These are phyloP conservation scores for Phytophthora pseudosyringae DNA, from an alignment of 352 stramenopile genomes.

Conservation along the genomic window DNA sequence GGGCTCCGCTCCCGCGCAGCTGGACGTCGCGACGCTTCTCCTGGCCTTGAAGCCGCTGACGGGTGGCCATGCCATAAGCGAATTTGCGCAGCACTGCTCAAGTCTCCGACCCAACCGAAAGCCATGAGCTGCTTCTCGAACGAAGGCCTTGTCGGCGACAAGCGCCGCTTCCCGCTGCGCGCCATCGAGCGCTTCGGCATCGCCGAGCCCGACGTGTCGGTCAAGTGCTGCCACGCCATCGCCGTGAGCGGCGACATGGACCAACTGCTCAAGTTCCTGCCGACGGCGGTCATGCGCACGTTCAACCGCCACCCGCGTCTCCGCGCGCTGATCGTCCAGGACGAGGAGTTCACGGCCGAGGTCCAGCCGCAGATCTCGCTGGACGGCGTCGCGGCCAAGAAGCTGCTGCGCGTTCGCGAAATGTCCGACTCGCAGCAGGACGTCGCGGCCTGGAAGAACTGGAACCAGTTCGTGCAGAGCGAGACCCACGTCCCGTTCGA, in stretches of 20 bases:
- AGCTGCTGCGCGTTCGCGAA: constrained; percentile 40
- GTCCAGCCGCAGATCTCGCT: constrained; percentile 46
- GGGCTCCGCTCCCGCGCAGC: constrained; percentile 18
- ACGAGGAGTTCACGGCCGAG: constrained; percentile 47
- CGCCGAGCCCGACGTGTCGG: constrained; percentile 33
- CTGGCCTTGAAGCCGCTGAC: background rate
- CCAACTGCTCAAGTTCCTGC: constrained; percentile 51
- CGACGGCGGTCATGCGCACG: constrained; percentile 52
- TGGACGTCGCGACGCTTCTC: constrained; percentile 2
- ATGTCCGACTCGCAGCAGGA: constrained; percentile 30
- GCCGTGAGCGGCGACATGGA: constrained; percentile 43
- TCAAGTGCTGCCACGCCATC: constrained; percentile 47
- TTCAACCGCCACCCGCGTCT: constrained; percentile 72
- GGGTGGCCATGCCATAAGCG: constrained; percentile 1
- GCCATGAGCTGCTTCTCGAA: constrained; percentile 34
- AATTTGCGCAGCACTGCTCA: constrained; percentile 21
- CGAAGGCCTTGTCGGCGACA: constrained; percentile 11
- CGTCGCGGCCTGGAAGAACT: constrained; percentile 33
- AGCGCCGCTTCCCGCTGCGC: constrained; percentile 41
- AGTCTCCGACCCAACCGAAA: background rate
- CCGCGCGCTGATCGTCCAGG: constrained; percentile 42
- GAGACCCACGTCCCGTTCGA: constrained; percentile 47
- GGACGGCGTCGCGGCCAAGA: constrained; percentile 38
- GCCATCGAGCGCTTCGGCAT: constrained; percentile 47
- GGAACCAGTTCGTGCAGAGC: constrained; percentile 42